Conservation (phyloP, 2,329 filamentous ascomycete species). For the Fusarium lateritium region DNA sequence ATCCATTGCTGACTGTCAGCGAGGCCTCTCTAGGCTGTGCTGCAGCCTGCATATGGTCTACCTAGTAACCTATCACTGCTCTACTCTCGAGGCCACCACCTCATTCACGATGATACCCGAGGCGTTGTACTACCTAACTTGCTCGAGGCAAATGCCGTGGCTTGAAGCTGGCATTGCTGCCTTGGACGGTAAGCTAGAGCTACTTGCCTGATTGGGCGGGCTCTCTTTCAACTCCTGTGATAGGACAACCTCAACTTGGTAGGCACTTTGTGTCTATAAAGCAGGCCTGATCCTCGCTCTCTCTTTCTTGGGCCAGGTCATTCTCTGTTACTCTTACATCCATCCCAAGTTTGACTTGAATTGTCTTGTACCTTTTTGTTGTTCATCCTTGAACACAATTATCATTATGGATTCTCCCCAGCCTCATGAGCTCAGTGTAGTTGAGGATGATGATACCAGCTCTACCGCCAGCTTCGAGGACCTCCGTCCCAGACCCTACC, state of each 20-base stretch:
- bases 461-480: constrained; percentile 48
- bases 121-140: neutral
- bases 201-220: constrained; percentile 13
- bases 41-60: constrained; percentile 10
- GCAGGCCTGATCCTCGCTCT: constrained; percentile 9
- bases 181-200: constrained; percentile 21
- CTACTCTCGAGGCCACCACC: neutral
- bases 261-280: constrained; percentile 23
- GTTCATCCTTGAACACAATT: neutral
- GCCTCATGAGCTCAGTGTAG: constrained; percentile 23
- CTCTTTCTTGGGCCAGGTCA: neutral
- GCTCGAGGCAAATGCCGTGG: constrained; percentile 15
- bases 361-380: neutral
- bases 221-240: neutral
- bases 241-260: constrained; percentile 6
- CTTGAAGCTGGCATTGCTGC: constrained; percentile 31
- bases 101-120: neutral
- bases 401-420: constrained; percentile 35
- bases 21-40: constrained; percentile 20
- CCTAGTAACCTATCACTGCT: neutral
- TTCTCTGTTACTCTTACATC: neutral
- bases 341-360: neutral
- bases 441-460: constrained; percentile 33
- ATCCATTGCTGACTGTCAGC: neutral
- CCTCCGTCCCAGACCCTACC: constrained; percentile 7